A percentile compares a stretch with the other conserved stretches of the same genome.
Conservation (phyloP, 129 eudicot genomes). For the Mikania micrantha region DNA sequence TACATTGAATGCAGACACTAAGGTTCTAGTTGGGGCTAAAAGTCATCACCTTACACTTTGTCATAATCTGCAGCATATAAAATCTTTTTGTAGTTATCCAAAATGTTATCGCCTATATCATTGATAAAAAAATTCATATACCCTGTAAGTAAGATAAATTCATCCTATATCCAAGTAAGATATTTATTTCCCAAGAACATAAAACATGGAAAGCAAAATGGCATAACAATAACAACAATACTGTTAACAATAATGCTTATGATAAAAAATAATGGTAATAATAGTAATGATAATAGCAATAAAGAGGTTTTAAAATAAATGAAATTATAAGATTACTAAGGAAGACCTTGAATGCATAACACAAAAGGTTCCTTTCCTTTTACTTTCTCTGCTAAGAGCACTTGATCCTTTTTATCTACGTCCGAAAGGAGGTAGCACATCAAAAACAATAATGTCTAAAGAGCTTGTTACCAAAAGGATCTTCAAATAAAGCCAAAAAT, state of each 20-base stretch:
- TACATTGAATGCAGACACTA: too few species aligned
- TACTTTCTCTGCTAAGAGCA: constrained; percentile 56
- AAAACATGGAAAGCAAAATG: background rate
- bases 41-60: too few species aligned
- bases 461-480: constrained; percentile 60
- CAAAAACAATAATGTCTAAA: constrained; percentile 77
- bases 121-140: too few species aligned
- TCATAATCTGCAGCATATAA: too few species aligned
- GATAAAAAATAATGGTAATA: too few species aligned
- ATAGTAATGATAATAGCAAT: background rate
- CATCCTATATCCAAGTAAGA: too few species aligned
- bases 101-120: too few species aligned
- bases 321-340: background rate
- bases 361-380: constrained; percentile 78
- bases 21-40: too few species aligned
- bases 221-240: background rate
- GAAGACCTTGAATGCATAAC: constrained; percentile 71
- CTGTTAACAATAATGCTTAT: too few species aligned
- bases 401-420: constrained; percentile 39
- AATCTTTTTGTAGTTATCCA: too few species aligned
- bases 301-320: background rate
- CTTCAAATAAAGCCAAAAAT: constrained; percentile 75
- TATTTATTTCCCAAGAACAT: background rate
- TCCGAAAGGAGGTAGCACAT: constrained; percentile 57
- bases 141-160: too few species aligned